Conservation (phyloP, 495 filamentous ascomycete species). For the Rhypophila decipiens region DNA sequence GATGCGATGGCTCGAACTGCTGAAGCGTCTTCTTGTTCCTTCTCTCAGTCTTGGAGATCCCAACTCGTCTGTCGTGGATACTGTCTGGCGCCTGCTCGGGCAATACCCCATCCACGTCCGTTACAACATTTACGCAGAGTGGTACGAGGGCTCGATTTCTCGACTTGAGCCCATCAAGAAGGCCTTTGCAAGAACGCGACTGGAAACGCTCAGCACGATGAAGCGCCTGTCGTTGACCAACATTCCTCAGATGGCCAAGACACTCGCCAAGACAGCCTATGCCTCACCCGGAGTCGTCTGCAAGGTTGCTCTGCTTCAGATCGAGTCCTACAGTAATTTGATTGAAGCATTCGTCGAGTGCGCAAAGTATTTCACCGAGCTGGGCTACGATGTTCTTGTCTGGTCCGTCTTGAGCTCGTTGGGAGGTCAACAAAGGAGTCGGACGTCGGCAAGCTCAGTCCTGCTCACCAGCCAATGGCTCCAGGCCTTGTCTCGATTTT, state of each 20-base stretch:
- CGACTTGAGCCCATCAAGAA: slow-evolving; percentile 69
- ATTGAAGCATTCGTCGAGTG: slow-evolving; percentile 91
- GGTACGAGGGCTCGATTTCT: slow-evolving; percentile 72
- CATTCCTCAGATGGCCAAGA: slow-evolving; percentile 73
- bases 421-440: slow-evolving; percentile 65
- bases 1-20: slow-evolving; percentile 71
- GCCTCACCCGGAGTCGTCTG: slow-evolving; percentile 89
- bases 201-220: slow-evolving; percentile 73
- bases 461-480: slow-evolving; percentile 88
- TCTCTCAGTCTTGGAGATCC: slow-evolving; percentile 73
- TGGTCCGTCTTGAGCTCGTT: slow-evolving; percentile 80
- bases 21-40: slow-evolving; percentile 75
- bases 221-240: slow-evolving; percentile 84
- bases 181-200: slow-evolving; percentile 67
- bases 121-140: slow-evolving; percentile 89
- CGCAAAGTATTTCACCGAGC: slow-evolving; percentile 82
- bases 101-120: slow-evolving; percentile 67
- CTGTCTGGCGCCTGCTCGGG: slow-evolving; percentile 75
- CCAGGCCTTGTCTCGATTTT: slow-evolving; percentile 73
- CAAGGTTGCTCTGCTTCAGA: slow-evolving; percentile 74
- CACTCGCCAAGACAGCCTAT: slow-evolving; percentile 79
- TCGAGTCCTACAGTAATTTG: slow-evolving; percentile 87
- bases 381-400: slow-evolving; percentile 88
- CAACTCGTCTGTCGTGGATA: slow-evolving; percentile 77
- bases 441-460: slow-evolving; percentile 71